Conservation (phyloP, 2,329 filamentous ascomycete genomes). For the Clarireedia monteithiana region DNA sequence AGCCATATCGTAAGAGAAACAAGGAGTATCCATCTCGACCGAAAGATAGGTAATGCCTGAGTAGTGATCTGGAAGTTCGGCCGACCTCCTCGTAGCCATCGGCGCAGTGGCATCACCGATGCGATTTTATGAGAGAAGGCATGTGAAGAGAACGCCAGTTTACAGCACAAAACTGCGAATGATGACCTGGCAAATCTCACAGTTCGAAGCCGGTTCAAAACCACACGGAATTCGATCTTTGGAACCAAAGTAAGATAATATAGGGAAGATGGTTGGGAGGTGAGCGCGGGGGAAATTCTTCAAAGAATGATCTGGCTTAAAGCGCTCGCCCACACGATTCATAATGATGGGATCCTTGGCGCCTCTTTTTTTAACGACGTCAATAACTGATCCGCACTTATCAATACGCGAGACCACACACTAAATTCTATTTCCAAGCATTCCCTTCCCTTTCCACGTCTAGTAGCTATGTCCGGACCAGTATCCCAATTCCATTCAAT, state of each 20-base stretch:
- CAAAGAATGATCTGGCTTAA: slow-evolving; percentile 1
- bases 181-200: background rate
- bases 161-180: background rate
- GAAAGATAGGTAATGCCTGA: slow-evolving; percentile 12
- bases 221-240: background rate
- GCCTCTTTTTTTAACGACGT: background rate
- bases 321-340: background rate
- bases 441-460: too few relatives aligned
- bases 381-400: too few relatives aligned
- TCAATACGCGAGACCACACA: too few relatives aligned
- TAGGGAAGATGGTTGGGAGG: too few relatives aligned
- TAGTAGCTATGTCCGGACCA: too few relatives aligned
- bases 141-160: slow-evolving; percentile 19
- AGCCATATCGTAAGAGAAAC: slow-evolving; percentile 22
- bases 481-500: too few relatives aligned
- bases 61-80: slow-evolving; percentile 12
- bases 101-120: slow-evolving; percentile 31
- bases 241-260: background rate
- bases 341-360: background rate
- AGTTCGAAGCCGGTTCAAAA: background rate
- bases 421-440: too few relatives aligned
- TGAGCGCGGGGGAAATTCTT: background rate
- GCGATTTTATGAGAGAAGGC: slow-evolving; percentile 24
- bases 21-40: slow-evolving; percentile 22
- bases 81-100: slow-evolving; percentile 21